Base-by-base conservation (phyloP, 2,329 filamentous ascomycete species). In the Capronia americana region DNA sequence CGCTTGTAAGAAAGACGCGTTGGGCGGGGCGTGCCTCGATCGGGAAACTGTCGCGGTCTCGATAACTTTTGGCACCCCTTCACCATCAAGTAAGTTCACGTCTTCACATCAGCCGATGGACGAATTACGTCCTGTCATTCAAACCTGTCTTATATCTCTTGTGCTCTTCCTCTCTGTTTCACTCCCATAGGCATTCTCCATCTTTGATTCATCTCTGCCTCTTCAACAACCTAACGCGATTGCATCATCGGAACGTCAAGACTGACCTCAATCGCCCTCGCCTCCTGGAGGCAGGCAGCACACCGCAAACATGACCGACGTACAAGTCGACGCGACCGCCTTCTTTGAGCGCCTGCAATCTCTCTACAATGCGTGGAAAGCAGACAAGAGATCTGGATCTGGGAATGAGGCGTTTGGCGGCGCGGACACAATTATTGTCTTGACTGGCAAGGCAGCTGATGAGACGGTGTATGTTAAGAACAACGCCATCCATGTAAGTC, bases 401-500 rank as follows among this genome's bases (percentile, higher is more conserved):
- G 53, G 53, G 26, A 70, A 73, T 61, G 85, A 88, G 75, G 82
- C 94, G 70, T 99, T 98, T 79, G 89, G 87, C 73, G 94, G 93
- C 76, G 93, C 88, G 71, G 88, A 89, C 71, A 96, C 94, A 67
- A 92, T 99, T 74, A 83, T 95, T 74, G 87, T 97, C 67, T 86
- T 96, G 77, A 95, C 97, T 87, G 95, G 95, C 79, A 99, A 97
- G 84, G 93, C 93, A 70, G 92, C 95, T 75, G 67, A 72, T 41
- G 93, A 97, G 75, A 90, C 90, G 70, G 89, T 90, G 74, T 97
- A 96, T 75, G 89, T 94, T 80, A 99, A 99, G 85, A 96, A 93
- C 76, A 97, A 97, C 79, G 93, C 95, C 24, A 90, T 97, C 80
- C 95, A 98, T 83, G 93, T 96, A 85, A 77, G 90, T 83, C 63